phyloP scores from a whole-genome alignment of 257 asterid species.

The Gentiana straminea region DNA sequence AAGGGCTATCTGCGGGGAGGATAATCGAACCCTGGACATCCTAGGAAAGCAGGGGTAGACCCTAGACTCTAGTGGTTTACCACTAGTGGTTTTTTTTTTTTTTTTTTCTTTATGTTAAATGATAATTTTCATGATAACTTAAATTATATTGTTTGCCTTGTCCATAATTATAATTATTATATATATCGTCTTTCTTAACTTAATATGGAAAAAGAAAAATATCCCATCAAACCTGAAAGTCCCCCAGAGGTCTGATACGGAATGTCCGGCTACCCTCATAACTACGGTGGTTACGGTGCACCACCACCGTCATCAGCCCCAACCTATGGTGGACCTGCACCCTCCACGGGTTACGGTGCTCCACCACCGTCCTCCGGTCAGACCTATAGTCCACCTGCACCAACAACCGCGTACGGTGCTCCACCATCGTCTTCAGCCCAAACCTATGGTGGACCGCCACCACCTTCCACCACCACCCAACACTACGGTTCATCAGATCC shows the following conservation, averaged over 20 bases:
- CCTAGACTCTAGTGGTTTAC: no score
- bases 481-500: conserved; percentile 16
- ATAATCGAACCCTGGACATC: no score
- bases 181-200: no score
- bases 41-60: no score
- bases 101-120: no score
- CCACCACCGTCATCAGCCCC: conserved; percentile 37
- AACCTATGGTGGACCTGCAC: conserved; percentile 23
- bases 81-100: no score
- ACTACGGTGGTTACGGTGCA: conserved; percentile 17
- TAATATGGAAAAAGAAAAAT: no score
- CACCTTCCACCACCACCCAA: conserved; percentile 9
- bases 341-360: conserved; percentile 13
- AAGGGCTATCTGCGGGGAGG: no score
- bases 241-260: not conserved
- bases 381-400: not conserved
- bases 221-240: no score
- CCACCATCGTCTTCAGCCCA: conserved; percentile 24
- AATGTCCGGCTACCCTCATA: conserved; percentile 65
- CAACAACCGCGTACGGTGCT: conserved; percentile 1
- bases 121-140: no score
- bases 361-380: conserved; percentile 18
- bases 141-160: no score
- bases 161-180: no score
- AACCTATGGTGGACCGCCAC: conserved; percentile 10